Evolutionary conservation across 1,284 basidiomycete genomes (phyloP).

Genomic region (Cerrena zonata): DNA sequence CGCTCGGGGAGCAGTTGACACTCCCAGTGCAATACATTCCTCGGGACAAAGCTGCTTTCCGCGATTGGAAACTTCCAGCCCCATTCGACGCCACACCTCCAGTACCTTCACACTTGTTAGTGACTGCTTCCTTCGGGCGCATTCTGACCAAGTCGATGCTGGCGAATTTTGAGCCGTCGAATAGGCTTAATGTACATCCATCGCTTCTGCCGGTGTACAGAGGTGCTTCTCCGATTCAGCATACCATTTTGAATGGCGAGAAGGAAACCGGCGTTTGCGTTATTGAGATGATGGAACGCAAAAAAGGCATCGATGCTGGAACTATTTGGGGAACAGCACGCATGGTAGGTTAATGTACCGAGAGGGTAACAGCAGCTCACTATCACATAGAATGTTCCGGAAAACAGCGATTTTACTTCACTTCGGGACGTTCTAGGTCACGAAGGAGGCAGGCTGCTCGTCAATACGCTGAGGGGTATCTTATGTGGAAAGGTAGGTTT

Average conservation of each 20-base stretch:
- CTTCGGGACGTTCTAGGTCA: slow-evolving; percentile 60
- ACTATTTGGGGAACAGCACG: slow-evolving; percentile 45
- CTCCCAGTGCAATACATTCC: slow-evolving; percentile 58
- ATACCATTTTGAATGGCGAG: slow-evolving; percentile 64
- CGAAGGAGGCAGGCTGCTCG: slow-evolving; percentile 67
- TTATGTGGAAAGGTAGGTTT: slow-evolving; percentile 44
- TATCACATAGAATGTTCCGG: slow-evolving; percentile 29
- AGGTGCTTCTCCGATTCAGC: slow-evolving; percentile 90
- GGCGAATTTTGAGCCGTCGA: slow-evolving; percentile 53
- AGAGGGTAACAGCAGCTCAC: not conserved
- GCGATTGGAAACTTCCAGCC: slow-evolving; percentile 46
- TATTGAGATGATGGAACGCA: slow-evolving; percentile 53
- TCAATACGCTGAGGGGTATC: slow-evolving; percentile 65
- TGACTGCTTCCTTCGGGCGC: slow-evolving; percentile 91
- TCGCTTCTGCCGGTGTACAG: slow-evolving; percentile 85
- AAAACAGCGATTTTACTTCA: slow-evolving; percentile 43
- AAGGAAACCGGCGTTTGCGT: slow-evolving; percentile 66
- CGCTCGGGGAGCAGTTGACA: slow-evolving; percentile 41
- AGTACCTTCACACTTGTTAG: slow-evolving; percentile 52
- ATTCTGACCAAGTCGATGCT: slow-evolving; percentile 72
- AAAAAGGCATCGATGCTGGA: slow-evolving; percentile 58
- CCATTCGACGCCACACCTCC: slow-evolving; percentile 7
- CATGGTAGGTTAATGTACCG: slow-evolving; percentile 33
- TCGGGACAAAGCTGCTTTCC: slow-evolving; percentile 48
- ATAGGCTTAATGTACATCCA: slow-evolving; percentile 88